A percentile compares a stretch with the other conserved stretches of the same genome.
Conservation (phyloP, 306 rosid genomes). For the Carpinus viminea region DNA sequence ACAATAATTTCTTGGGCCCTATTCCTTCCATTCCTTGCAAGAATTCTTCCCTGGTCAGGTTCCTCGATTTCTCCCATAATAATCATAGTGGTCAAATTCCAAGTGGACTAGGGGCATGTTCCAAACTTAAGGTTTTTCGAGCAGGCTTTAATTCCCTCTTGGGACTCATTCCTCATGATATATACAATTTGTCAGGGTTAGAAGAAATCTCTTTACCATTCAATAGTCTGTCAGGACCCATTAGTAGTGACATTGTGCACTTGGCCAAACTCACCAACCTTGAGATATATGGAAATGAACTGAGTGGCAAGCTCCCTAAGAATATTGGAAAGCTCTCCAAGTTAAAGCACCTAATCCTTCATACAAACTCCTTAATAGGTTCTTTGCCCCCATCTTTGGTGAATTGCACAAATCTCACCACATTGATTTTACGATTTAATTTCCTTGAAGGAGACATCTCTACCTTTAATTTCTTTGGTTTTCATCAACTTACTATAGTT, state of each 20-base stretch:
- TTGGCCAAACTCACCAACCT: slow-evolving; percentile 1
- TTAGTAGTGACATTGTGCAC: not conserved
- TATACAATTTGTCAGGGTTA: not conserved
- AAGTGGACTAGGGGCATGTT: slow-evolving; percentile 2
- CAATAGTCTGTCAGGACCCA: not conserved
- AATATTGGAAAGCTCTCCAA: slow-evolving; percentile 6
- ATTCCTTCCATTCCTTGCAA: slow-evolving; percentile 1
- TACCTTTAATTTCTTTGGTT: not conserved
- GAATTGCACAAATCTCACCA: slow-evolving; percentile 8
- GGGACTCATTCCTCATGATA: slow-evolving; percentile 3
- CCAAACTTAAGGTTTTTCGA: slow-evolving; percentile 13
- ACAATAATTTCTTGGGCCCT: not conserved
- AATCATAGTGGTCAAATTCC: not conserved
- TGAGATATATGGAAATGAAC: not conserved
- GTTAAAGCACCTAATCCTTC: not conserved
- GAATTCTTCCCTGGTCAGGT: not conserved
- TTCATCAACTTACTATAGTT: not conserved
- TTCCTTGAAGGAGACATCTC: slow-evolving; percentile 1
- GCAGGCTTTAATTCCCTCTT: slow-evolving; percentile 10
- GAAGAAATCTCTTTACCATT: not conserved
- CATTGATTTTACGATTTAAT: not conserved
- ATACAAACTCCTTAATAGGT: not conserved
- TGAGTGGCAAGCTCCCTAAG: not conserved
- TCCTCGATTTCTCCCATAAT: too few species aligned
- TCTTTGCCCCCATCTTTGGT: not conserved